Evolutionary conservation across 2,329 filamentous ascomycete genomes (phyloP).

Genomic region (Colletotrichum horii): DNA sequence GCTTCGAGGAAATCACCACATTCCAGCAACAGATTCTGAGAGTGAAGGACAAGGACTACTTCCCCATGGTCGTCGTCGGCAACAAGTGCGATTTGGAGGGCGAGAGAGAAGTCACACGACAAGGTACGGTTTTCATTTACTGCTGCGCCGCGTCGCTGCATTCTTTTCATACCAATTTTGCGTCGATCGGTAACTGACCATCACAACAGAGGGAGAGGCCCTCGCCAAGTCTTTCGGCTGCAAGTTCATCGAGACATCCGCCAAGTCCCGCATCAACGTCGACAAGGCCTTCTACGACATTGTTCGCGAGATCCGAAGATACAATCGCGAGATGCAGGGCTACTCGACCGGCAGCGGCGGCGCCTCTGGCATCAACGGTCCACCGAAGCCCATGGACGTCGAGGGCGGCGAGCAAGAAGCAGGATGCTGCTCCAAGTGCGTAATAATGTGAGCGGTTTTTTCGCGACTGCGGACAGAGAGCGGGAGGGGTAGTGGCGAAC

Average conservation of each 20-base stretch:
- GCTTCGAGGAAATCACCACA: constrained; percentile 97
- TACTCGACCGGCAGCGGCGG: constrained; percentile 76
- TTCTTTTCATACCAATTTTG: background rate
- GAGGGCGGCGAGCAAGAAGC: constrained; percentile 70
- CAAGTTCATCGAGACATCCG: constrained; percentile 99
- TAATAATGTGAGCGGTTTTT: constrained; percentile 74
- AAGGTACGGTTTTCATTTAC: constrained; percentile 67
- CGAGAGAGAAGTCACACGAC: constrained; percentile 88
- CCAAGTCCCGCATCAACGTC: constrained; percentile 97
- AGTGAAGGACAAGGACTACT: constrained; percentile 99
- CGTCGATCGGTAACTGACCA: background rate
- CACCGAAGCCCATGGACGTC: constrained; percentile 78
- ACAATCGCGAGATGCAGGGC: constrained; percentile 97
- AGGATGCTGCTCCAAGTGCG: constrained; percentile 86
- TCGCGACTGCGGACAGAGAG: background rate
- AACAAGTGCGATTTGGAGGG: constrained; percentile 99
- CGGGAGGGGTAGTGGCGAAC: background rate
- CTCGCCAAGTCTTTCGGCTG: constrained; percentile 88
- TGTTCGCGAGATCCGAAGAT: constrained; percentile 95
- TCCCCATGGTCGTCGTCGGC: constrained; percentile 97
- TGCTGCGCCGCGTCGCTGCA: background rate
- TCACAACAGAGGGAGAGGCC: constrained; percentile 80
- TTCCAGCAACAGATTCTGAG: constrained; percentile 98
- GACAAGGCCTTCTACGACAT: constrained; percentile 99
- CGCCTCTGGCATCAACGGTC: constrained; percentile 65